Evolutionary conservation across 371 early-diverging fungal genomes (phyloP), one percentile per base, ranked within the genome.

Genomic region (Apophysomyces ossiformis): DNA sequence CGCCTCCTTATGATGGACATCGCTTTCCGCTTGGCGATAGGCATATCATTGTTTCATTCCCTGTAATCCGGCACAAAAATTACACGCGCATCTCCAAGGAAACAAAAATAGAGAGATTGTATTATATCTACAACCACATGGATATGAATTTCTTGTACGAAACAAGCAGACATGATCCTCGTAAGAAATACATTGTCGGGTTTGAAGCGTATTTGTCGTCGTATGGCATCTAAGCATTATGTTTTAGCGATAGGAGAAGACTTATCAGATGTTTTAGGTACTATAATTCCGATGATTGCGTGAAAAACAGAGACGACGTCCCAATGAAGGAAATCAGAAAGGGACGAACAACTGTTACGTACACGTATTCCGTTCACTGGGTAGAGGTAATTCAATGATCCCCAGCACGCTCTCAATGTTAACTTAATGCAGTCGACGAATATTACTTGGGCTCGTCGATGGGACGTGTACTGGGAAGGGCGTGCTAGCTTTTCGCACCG

Each of bases 281-380:
- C 60, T 70, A 66, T 37, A 74, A 71, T 1, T 65, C 73, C 16
- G 50, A 38, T 37, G 71, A 71, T 18, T 77, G 79, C 5, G 65
- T 69, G 1, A 70, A 74, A 37, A 8, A 15, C 11, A 50, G 63
- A 9, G 65, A 71, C 9, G 58, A 65, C 15, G 67, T 66, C 32
- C 32, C 32, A 7, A 74, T 74, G 65, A 76, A 81, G 62, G 60
- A 75, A 18, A 68, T 87, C 7, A 75, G 72, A 13, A 72, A 71
- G 43, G 71, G 70, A 41, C 67, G 59, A 12, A 64, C 67, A 0
- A 68, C 61, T 11, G 76, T 88, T 38, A 77, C 83, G 37, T 89
- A 85, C 61, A 81, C 88, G 5, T 89, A 89, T 69, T 84, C 87
- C 8, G 86, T 89, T 35, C 66, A 67, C 46, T 89, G 89, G 89